Evolutionary conservation across 257 asterid species (phyloP).

Genomic region (Capsicum baccatum): DNA sequence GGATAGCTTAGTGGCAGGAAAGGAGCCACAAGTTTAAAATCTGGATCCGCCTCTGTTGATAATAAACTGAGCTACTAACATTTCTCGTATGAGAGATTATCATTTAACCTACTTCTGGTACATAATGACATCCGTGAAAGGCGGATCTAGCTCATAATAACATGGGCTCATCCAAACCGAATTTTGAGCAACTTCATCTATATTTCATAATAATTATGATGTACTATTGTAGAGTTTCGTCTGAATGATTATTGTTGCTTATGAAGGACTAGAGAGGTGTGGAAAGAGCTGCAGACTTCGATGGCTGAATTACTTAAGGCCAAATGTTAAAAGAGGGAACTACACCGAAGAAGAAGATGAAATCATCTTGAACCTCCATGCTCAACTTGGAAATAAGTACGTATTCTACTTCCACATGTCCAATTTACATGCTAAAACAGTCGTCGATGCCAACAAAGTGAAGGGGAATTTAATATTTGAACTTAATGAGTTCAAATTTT

Average conservation of each 20-base stretch:
- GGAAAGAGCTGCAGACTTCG: slow-evolving; percentile 36
- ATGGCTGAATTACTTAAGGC: slow-evolving; percentile 37
- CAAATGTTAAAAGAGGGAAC: slow-evolving; percentile 32
- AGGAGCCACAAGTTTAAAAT: no score
- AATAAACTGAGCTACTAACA: no score
- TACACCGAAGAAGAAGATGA: slow-evolving; percentile 34
- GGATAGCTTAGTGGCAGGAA: no score
- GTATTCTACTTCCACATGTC: neutral
- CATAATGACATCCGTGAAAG: no score
- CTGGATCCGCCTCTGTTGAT: no score
- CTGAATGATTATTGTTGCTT: neutral
- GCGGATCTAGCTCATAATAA: no score
- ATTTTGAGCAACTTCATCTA: no score
- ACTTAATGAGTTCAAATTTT: neutral
- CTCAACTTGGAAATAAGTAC: slow-evolving; percentile 33
- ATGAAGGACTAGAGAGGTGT: slow-evolving; percentile 33
- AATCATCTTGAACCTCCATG: slow-evolving; percentile 30
- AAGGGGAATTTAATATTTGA: neutral
- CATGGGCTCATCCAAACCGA: no score
- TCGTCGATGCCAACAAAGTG: no score
- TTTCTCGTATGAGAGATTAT: no score
- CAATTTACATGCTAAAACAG: neutral
- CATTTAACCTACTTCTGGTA: no score
- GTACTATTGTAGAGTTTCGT: neutral
- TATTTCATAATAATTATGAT: neutral